Evolutionary conservation across 345 rosid genomes (phyloP).

Genomic region (Lumnitzera littorea): DNA sequence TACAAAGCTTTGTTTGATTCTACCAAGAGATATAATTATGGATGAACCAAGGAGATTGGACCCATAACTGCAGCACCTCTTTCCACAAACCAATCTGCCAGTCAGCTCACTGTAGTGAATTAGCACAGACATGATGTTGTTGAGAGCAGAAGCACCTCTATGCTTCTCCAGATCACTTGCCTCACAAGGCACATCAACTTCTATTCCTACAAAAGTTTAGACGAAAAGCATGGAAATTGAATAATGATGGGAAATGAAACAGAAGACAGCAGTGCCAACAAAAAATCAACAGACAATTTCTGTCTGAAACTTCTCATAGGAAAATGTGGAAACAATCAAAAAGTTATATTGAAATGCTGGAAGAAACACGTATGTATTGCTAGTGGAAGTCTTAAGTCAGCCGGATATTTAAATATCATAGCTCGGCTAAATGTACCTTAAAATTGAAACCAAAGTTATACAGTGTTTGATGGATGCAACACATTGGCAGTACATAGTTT

Average conservation of each 20-base stretch:
- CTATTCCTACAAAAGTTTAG: slow-evolving; percentile 31
- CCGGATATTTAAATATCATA: no score
- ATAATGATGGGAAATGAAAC: background rate
- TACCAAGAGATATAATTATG: slow-evolving; percentile 85
- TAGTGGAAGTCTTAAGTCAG: no score
- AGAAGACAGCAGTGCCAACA: background rate
- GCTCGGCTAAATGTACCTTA: no score
- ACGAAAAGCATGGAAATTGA: background rate
- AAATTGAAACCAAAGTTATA: no score
- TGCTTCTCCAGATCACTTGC: slow-evolving; percentile 67
- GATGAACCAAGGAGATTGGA: slow-evolving; percentile 51
- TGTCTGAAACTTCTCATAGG: no score
- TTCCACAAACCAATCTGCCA: slow-evolving; percentile 60
- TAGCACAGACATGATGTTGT: slow-evolving; percentile 53
- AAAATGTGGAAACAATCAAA: no score
- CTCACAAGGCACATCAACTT: slow-evolving; percentile 59
- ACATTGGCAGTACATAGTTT: no score
- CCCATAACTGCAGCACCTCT: slow-evolving; percentile 38
- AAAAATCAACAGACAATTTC: background rate
- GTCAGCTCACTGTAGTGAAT: slow-evolving; percentile 48
- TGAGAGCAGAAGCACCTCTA: slow-evolving; percentile 45
- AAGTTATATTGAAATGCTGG: no score
- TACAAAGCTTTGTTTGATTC: slow-evolving; percentile 99
- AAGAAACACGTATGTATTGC: no score
- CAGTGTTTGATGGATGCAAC: no score